Conservation (phyloP, 2,329 filamentous ascomycete genomes). For the Stagonosporopsis vannaccii region DNA sequence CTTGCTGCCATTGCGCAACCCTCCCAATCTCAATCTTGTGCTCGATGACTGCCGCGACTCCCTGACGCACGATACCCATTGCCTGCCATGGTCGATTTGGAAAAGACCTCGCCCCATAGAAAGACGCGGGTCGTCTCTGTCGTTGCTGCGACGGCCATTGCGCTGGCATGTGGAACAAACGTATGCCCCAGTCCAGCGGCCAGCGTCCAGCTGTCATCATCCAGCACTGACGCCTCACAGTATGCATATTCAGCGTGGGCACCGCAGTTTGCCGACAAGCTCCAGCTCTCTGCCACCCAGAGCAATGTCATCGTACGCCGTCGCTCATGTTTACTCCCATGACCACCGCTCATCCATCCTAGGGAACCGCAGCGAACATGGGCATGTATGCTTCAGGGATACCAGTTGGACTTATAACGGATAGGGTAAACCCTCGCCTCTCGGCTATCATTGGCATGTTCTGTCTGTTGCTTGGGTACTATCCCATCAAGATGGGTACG, state of each 20-base stretch:
- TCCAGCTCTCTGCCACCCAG: conserved; percentile 89
- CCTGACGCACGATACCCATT: conserved; percentile 22
- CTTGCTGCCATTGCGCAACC: conserved; percentile 20
- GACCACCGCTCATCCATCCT: conserved; percentile 31
- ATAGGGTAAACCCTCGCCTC: conserved; percentile 79
- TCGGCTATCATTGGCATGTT: conserved; percentile 78
- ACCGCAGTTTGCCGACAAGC: conserved; percentile 87
- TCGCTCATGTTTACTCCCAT: background rate
- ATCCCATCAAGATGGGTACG: conserved; percentile 73
- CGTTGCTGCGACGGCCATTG: conserved; percentile 81
- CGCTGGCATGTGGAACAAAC: conserved; percentile 91
- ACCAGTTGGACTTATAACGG: conserved; percentile 86
- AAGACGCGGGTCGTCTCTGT: conserved; percentile 81
- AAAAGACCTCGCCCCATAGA: conserved; percentile 55
- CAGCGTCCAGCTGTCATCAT: background rate
- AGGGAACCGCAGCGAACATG: conserved; percentile 76
- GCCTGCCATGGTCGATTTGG: conserved; percentile 34
- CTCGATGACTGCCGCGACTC: conserved; percentile 17
- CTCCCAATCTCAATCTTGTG: conserved; percentile 11
- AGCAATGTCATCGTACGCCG: conserved; percentile 82
- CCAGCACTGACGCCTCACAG: conserved; percentile 58
- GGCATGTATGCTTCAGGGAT: conserved; percentile 95
- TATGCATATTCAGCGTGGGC: conserved; percentile 99
- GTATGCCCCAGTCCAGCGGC: conserved; percentile 64
- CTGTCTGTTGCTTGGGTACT: conserved; percentile 80